phyloP scores from a whole-genome alignment of 177 flowering plant species.

The Vitis hybrid region DNA sequence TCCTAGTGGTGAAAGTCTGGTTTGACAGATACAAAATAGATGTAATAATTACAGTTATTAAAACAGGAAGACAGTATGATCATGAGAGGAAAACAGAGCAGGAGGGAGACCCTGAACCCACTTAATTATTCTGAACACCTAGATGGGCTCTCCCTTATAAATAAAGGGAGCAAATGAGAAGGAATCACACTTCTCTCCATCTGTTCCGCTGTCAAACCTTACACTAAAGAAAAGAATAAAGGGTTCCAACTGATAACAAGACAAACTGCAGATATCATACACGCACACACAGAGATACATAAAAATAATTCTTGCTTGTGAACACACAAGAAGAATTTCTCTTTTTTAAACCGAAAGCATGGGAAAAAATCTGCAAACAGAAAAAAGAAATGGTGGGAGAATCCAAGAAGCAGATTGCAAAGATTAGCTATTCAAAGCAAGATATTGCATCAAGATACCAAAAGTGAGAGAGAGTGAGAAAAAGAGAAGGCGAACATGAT shows the following conservation, averaged over 20 bases:
- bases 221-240: constrained; percentile 36
- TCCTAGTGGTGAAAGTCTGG: too few relatives aligned
- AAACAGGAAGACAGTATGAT: background rate
- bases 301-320: background rate
- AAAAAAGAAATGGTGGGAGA: constrained; percentile 1
- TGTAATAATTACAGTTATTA: too few relatives aligned
- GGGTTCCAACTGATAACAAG: background rate
- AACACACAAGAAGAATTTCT: background rate
- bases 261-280: constrained; percentile 6
- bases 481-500: too few relatives aligned
- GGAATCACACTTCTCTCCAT: constrained; percentile 21
- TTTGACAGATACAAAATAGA: too few relatives aligned
- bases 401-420: constrained; percentile 7
- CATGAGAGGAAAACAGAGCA: constrained; percentile 15
- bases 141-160: constrained; percentile 1
- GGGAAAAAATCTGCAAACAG: background rate
- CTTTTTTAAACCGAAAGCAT: background rate
- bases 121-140: background rate
- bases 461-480: too few relatives aligned
- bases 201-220: constrained; percentile 26
- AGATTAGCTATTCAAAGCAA: too few relatives aligned
- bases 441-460: too few relatives aligned
- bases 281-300: too few relatives aligned
- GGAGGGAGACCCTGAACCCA: background rate
- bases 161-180: background rate